Conservation (phyloP, 2,329 filamentous ascomycete genomes). For the Phaeosphaeria sp. region DNA sequence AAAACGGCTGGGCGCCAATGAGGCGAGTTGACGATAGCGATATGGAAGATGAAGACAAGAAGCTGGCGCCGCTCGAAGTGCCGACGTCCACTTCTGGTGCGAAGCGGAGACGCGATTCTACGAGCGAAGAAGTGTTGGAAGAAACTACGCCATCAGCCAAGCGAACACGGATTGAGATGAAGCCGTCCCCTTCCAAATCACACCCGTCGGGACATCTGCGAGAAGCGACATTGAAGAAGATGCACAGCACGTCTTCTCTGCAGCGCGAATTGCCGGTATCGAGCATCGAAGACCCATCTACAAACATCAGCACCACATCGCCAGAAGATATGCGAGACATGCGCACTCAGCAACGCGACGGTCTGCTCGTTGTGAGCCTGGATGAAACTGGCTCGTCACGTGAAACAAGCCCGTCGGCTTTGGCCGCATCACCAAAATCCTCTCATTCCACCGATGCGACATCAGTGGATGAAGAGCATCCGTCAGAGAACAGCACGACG, state of each 20-base stretch:
- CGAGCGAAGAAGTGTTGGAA: conserved; percentile 15
- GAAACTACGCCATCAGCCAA: conserved; percentile 23
- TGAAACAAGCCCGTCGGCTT: neutral
- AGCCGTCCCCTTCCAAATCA: conserved; percentile 14
- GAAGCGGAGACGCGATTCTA: conserved; percentile 37
- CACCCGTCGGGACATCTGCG: conserved; percentile 25
- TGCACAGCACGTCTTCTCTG: conserved; percentile 41
- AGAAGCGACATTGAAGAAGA: conserved; percentile 38
- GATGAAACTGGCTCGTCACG: conserved; percentile 24
- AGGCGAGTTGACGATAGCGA: conserved; percentile 45
- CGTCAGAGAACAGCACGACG: conserved; percentile 15
- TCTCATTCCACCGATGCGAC: conserved; percentile 47
- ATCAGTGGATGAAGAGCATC: conserved; percentile 44
- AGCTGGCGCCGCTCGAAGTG: conserved; percentile 16
- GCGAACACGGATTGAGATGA: conserved; percentile 18
- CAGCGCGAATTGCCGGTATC: conserved; percentile 39
- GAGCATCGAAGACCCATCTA: conserved; percentile 40
- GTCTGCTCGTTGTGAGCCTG: conserved; percentile 35
- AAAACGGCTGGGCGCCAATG: conserved; percentile 80
- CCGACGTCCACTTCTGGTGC: conserved; percentile 16
- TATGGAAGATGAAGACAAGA: conserved; percentile 25
- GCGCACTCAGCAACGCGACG: conserved; percentile 41
- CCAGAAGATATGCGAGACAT: conserved; percentile 31
- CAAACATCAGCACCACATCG: conserved; percentile 18
- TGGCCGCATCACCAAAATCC: conserved; percentile 41